Percentiles rank a stretch among this genome's conserved stretches.
phyloP scores from a whole-genome alignment of 2,329 filamentous ascomycete species.

The Calonectria honghensis region DNA sequence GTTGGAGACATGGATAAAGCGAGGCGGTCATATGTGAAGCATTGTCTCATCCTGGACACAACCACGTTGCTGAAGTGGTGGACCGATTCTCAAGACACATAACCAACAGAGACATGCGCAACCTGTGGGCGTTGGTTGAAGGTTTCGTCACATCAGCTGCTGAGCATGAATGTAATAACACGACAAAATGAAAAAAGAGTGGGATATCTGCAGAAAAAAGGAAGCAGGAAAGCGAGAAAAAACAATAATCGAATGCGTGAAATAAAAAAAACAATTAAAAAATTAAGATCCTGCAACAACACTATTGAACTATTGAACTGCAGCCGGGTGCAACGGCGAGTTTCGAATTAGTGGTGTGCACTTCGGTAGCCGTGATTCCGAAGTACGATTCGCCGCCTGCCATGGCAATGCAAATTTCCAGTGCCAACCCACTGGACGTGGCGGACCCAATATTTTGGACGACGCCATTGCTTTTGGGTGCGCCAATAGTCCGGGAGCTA shows the following conservation, averaged over 20 bases:
- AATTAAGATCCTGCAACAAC: slow-evolving; percentile 2
- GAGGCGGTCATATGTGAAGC: slow-evolving; percentile 20
- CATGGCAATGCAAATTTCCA: slow-evolving; percentile 25
- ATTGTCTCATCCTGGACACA: slow-evolving; percentile 23
- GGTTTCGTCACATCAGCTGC: not conserved
- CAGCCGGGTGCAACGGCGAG: slow-evolving; percentile 1
- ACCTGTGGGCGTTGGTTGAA: not conserved
- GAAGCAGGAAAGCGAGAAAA: not conserved
- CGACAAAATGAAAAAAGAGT: not conserved
- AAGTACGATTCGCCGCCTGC: slow-evolving; percentile 7
- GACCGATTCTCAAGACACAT: slow-evolving; percentile 1
- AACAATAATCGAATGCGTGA: not conserved
- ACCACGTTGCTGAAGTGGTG: slow-evolving; percentile 16
- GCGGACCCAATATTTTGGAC: slow-evolving; percentile 12
- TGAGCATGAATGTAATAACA: slow-evolving; percentile 1
- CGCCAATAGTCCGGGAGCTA: slow-evolving; percentile 44
- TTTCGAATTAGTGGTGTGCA: slow-evolving; percentile 22
- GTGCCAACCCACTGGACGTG: not conserved
- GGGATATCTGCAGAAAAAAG: slow-evolving; percentile 7
- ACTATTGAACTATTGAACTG: slow-evolving; percentile 19
- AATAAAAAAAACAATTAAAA: not conserved
- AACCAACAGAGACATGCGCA: slow-evolving; percentile 11
- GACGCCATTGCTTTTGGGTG: slow-evolving; percentile 30
- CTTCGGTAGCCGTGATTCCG: slow-evolving; percentile 7
- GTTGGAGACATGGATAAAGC: slow-evolving; percentile 17